Base-by-base conservation (phyloP, 495 filamentous ascomycete genomes). In the Geopyxis carbonaria region DNA sequence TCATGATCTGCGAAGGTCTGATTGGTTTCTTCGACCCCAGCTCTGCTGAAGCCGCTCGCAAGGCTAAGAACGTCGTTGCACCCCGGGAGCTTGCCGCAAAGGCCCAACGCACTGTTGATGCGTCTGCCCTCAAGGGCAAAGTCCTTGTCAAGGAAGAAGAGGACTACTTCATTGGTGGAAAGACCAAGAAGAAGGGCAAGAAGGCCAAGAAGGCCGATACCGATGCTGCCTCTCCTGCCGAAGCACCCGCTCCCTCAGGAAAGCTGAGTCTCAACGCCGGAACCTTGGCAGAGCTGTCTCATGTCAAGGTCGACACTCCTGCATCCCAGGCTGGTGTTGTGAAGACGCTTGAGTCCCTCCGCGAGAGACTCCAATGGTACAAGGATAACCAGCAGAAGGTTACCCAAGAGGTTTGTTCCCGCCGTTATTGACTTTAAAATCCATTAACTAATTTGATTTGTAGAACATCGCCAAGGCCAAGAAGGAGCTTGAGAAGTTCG, bases 121-220 rank as follows among this genome's bases (percentile, higher is more conserved):
- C 72, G 47, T 66, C 74, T 10, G 72, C 64, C 37, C 65, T 86
- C 40, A 40, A 40, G 67, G 89, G 89, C 29, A 76, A 70, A 37
- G 70, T 66, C 48, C 61, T 94, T 11, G 58, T 76, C 22, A 76
- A 73, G 61, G 93, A 93, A 69, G 82, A 92, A 35, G 87, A 92
- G 9, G 76, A 80, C 45, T 94, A 91, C 67, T 78, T 94, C 30
- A 67, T 75, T 23, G 80, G 83, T 11, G 73, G 74, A n/a, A 93
- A 93, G 73, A 81, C 77, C 64, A 86, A 86, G 53, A 92, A 91
- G 71, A 83, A 80, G 49, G 75, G 75, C 57, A 84, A 80, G 62
- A 76, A 75, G 49, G 59, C 57, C 24, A 61, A 60, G 38, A 57
- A 61, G 33, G 61, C 58, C 15, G 47, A 64, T 22, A 52, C 55